These are phyloP conservation scores for Alternaria solani DNA, from an alignment of 2,329 filamentous ascomycete species.

Conservation along the genomic window DNA sequence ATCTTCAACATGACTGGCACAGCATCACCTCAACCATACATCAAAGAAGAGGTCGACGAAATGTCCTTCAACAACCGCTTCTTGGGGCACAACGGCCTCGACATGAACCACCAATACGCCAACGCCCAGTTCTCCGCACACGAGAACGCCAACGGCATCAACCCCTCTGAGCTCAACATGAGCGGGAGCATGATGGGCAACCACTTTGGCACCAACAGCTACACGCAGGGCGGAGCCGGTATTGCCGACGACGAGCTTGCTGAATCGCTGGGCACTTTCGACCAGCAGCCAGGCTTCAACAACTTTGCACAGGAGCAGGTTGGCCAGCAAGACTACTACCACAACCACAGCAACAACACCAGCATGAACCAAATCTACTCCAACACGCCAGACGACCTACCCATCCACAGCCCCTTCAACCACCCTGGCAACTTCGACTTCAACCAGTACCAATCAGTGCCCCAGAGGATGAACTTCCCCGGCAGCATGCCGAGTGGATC, in stretches of 20 bases:
- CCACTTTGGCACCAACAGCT: conserved; percentile 70
- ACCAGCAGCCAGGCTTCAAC: conserved; percentile 50
- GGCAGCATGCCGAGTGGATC: conserved; percentile 44
- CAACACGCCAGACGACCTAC: conserved; percentile 88
- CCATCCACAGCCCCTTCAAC: conserved; percentile 89
- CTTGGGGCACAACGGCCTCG: conserved; percentile 59
- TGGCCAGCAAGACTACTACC: conserved; percentile 65
- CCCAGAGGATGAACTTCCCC: conserved; percentile 60
- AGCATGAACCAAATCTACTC: conserved; percentile 81
- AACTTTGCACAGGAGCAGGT: conserved; percentile 66
- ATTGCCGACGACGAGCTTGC: conserved; percentile 90
- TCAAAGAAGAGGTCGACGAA: conserved; percentile 74
- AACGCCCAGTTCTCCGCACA: conserved; percentile 58
- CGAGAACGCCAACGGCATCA: conserved; percentile 62
- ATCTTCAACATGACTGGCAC: conserved; percentile 63
- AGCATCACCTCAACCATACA: conserved; percentile 66
- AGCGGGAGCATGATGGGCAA: conserved; percentile 65
- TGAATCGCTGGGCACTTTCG: conserved; percentile 69
- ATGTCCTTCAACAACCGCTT: conserved; percentile 63
- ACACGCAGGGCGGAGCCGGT: conserved; percentile 77
- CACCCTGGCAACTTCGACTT: conserved; percentile 74
- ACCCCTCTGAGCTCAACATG: conserved; percentile 86
- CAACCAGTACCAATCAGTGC: conserved; percentile 74
- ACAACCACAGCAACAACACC: conserved; percentile 57
- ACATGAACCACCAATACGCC: conserved; percentile 60